Evolutionary conservation across 2,329 filamentous ascomycete genomes (phyloP).

Genomic region (Colletotrichum tropicicola): DNA sequence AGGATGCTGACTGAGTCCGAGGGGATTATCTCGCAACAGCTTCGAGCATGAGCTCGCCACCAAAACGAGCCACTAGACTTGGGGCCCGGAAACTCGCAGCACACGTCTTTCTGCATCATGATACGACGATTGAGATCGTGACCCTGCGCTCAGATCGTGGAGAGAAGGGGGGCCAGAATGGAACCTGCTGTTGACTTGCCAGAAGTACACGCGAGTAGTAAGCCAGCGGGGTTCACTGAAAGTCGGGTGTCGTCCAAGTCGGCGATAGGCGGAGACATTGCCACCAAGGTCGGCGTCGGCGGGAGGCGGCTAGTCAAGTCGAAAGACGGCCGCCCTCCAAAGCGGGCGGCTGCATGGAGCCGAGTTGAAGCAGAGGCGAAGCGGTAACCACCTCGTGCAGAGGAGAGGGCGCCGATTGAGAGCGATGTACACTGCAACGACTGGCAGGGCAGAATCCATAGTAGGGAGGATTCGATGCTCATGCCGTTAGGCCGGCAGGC

Average conservation of each 20-base stretch:
- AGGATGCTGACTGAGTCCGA: not conserved
- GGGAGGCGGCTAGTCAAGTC: not conserved
- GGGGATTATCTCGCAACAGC: not conserved
- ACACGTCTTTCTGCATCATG: not conserved
- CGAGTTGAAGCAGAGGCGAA: not conserved
- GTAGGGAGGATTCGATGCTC: not conserved
- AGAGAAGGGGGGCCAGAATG: not conserved
- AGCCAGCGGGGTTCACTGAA: not conserved
- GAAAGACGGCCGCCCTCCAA: not conserved
- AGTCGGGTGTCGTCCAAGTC: conserved; percentile 5
- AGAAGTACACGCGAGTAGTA: not conserved
- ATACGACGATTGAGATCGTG: not conserved
- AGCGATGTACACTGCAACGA: not conserved
- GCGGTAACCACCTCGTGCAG: not conserved
- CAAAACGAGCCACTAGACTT: not conserved
- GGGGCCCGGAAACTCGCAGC: not conserved
- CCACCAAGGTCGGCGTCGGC: not conserved
- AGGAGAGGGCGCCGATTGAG: not conserved
- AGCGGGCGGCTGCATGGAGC: not conserved
- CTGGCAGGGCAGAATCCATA: too few relatives aligned
- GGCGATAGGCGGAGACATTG: not conserved
- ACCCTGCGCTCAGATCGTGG: not conserved
- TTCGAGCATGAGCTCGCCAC: not conserved
- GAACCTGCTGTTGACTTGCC: not conserved
- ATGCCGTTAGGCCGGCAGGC: not conserved